Percentiles rank a stretch among this genome's conserved stretches.
phyloP scores from a whole-genome alignment of 2,329 filamentous ascomycete genomes.

The Alternaria tenuissima region DNA sequence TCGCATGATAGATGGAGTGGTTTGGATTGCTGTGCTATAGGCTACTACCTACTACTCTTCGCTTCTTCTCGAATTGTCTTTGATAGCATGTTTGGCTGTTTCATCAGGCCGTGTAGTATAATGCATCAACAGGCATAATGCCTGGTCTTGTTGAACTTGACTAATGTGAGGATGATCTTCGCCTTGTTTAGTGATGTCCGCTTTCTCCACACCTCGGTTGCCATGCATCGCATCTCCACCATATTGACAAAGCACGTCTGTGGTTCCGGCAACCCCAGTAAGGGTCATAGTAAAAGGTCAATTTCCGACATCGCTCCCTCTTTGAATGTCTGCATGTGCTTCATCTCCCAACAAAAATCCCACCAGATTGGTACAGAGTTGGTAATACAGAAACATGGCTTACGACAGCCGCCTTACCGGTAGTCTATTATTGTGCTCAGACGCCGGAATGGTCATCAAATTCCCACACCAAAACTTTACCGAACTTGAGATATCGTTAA shows the following conservation, averaged over 20 bases:
- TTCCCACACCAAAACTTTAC: not conserved
- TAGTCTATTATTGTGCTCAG: not conserved
- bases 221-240: conserved; percentile 6
- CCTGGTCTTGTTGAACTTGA: not conserved
- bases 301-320: conserved; percentile 1
- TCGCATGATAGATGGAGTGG: not conserved
- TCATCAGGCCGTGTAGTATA: conserved; percentile 3
- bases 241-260: not conserved
- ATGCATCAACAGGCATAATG: conserved; percentile 8
- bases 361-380: not conserved
- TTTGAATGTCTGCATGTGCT: not conserved
- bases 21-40: not conserved
- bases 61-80: not conserved
- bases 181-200: not conserved
- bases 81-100: conserved; percentile 7
- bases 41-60: not conserved
- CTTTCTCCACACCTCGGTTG: conserved; percentile 2
- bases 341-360: not conserved
- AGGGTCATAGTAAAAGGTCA: not conserved
- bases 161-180: not conserved
- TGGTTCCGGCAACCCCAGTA: not conserved
- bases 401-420: not conserved
- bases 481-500: not conserved
- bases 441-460: not conserved
- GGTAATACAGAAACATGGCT: not conserved